Base-by-base conservation (phyloP, 208 protist species). In the Wallacemonas sp. region DNA sequence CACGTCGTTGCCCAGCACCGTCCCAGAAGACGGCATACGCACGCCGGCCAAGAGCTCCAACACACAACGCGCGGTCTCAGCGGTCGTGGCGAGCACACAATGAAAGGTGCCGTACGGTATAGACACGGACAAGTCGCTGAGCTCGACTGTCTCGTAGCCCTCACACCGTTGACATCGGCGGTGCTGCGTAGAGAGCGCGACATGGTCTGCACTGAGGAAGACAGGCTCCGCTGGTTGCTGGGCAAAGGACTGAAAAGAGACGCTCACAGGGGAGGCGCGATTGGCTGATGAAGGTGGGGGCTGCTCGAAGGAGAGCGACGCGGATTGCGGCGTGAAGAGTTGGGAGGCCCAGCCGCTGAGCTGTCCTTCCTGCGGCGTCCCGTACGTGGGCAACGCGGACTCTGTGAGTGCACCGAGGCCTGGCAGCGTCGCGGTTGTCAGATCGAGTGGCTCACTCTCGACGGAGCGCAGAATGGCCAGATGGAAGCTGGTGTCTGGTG, bases 1-100 rank as follows among this genome's bases (percentile, higher is more conserved):
- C 53, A 75, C 54, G n/a, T 28, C 68, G 66, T 79, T 79, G 11
- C 59, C 68, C 68, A 74, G 63, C 36, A 75, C 68, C 11, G 46
- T 63, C 2, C 73, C 73, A 34, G 31, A 28, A 19, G 68, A 58
- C 27, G 59, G 22, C 27, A 46, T 59, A 17, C 72, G 67, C 3
- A 69, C 49, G 2, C 73, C 73, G 6, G 62, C 73, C n/a, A 79
- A 41, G 4, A 70, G 27, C 47, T 68, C 49, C 31, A 79, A 42
- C 53, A 62, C 28, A 8, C 54, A 58, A 33, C 68, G 51, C 21
- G 68, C 38, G n/a, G 51, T 38, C 2, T n/a, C 15, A 2, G 51
- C 34, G 34, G 2, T 24, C 36, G 39, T 65, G 31, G 44, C 67
- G 41, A 31, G 64, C 39, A 26, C 53, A 54, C 64, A 70, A 61